phyloP scores from a whole-genome alignment of 345 rosid species.

The Reutealis trisperma region DNA sequence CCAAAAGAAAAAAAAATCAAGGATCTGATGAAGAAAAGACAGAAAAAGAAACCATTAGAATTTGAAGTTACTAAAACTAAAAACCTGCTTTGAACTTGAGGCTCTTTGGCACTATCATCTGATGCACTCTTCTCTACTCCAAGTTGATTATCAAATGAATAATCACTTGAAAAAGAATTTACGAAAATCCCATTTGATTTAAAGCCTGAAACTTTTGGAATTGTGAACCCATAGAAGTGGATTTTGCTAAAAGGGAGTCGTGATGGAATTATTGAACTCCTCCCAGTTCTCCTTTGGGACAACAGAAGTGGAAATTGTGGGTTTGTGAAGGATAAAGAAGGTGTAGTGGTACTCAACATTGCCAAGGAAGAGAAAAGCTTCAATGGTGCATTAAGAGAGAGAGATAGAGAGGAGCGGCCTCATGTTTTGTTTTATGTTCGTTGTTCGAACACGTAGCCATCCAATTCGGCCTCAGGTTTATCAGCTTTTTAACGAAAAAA shows the following conservation, averaged over 20 bases:
- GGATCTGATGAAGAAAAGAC: neutral
- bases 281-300: conserved; percentile 15
- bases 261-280: conserved; percentile 1
- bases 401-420: neutral
- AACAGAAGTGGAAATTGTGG: conserved; percentile 24
- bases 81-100: conserved; percentile 54
- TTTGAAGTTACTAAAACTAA: neutral
- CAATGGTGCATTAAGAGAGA: neutral
- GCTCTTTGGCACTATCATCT: conserved; percentile 13
- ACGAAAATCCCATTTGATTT: conserved; percentile 22
- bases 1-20: neutral
- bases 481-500: no score
- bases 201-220: conserved; percentile 18
- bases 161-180: conserved; percentile 29
- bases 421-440: neutral
- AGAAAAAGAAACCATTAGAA: neutral
- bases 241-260: conserved; percentile 13
- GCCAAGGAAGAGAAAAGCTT: neutral
- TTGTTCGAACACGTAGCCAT: conserved; percentile 15
- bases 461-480: no score
- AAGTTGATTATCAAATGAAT: conserved; percentile 15
- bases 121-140: conserved; percentile 17
- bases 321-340: conserved; percentile 30
- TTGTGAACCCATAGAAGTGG: conserved; percentile 22
- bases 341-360: conserved; percentile 37